Percentiles rank a stretch among this genome's conserved stretches.
phyloP scores from a whole-genome alignment of 106 monocot species.

The Phalaenopsis equestris region DNA sequence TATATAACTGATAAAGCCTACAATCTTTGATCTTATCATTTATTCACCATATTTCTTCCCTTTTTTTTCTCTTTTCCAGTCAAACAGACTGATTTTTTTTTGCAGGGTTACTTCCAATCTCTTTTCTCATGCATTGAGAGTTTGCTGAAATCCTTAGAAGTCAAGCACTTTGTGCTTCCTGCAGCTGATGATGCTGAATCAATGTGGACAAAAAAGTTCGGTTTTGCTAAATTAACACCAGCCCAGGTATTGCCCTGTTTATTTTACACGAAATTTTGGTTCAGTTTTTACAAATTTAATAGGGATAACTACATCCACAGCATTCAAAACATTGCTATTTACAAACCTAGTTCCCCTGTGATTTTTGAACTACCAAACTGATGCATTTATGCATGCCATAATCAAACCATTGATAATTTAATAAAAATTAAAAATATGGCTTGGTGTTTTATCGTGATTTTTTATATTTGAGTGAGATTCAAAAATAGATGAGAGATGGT shows the following conservation, averaged over 20 bases:
- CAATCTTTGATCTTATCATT: neutral
- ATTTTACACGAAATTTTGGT: neutral
- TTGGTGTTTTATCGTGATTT: too few relatives aligned
- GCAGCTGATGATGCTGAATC: conserved; percentile 86
- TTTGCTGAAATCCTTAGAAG: conserved; percentile 50
- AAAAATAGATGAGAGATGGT: too few relatives aligned
- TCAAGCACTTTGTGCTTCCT: conserved; percentile 85
- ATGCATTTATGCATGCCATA: too few relatives aligned
- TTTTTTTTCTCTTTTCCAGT: neutral
- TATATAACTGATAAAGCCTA: neutral
- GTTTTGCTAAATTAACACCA: conserved; percentile 54
- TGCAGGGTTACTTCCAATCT: conserved; percentile 82
- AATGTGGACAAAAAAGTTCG: conserved; percentile 88
- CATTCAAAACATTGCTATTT: too few relatives aligned
- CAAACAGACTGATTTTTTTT: neutral
- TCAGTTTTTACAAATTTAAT: neutral
- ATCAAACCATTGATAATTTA: too few relatives aligned
- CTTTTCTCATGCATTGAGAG: conserved; percentile 78
- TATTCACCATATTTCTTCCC: neutral
- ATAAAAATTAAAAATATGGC: too few relatives aligned
- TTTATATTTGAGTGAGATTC: too few relatives aligned
- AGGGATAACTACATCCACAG: too few relatives aligned
- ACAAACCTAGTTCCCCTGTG: too few relatives aligned
- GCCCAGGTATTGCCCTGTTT: conserved; percentile 33
- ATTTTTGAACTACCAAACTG: too few relatives aligned